A percentile compares a stretch with the other conserved stretches of the same genome.
Evolutionary conservation across 768 basidiomycete species (phyloP).

Genomic region (Xerocomus potaroensis): DNA sequence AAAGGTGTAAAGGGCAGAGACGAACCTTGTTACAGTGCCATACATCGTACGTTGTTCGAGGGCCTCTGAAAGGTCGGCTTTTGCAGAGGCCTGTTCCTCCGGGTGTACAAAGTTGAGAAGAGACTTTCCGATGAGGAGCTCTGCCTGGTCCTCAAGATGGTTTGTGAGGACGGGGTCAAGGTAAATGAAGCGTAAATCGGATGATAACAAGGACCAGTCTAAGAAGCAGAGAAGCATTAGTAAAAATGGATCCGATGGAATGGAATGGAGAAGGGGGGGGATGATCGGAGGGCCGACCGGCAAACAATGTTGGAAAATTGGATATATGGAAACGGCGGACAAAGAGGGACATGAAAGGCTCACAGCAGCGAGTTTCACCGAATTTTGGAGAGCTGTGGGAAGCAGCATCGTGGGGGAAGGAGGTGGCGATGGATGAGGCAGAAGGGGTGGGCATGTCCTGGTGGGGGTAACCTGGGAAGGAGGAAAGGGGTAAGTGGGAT

Average conservation of each 20-base stretch:
- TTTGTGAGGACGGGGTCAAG: conserved; percentile 73
- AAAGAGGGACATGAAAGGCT: conserved; percentile 29
- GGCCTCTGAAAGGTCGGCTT: conserved; percentile 68
- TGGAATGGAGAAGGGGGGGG: conserved; percentile 7
- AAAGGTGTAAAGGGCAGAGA: conserved; percentile 4
- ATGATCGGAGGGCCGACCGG: conserved; percentile 24
- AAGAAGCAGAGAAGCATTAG: conserved; percentile 16
- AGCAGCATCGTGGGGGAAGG: conserved; percentile 35
- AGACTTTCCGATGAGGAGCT: conserved; percentile 63
- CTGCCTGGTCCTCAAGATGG: conserved; percentile 71
- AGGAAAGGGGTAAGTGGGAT: conserved; percentile 37
- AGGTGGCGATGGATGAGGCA: conserved; percentile 21
- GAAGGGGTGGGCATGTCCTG: conserved; percentile 27
- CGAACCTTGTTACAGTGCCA: conserved; percentile 77
- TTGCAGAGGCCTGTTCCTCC: conserved; percentile 73
- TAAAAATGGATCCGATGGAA: conserved; percentile 13
- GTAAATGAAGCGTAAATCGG: conserved; percentile 74
- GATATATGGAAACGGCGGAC: conserved; percentile 5
- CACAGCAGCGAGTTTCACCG: conserved; percentile 75
- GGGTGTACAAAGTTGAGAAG: conserved; percentile 80
- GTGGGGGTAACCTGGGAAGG: conserved; percentile 34
- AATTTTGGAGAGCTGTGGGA: conserved; percentile 46
- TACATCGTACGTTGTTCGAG: conserved; percentile 72
- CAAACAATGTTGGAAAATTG: conserved; percentile 2
- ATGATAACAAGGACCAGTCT: conserved; percentile 83